These are phyloP conservation scores for Orbilia quercus DNA, from an alignment of 2,329 filamentous ascomycete genomes.

Conservation along the genomic window DNA sequence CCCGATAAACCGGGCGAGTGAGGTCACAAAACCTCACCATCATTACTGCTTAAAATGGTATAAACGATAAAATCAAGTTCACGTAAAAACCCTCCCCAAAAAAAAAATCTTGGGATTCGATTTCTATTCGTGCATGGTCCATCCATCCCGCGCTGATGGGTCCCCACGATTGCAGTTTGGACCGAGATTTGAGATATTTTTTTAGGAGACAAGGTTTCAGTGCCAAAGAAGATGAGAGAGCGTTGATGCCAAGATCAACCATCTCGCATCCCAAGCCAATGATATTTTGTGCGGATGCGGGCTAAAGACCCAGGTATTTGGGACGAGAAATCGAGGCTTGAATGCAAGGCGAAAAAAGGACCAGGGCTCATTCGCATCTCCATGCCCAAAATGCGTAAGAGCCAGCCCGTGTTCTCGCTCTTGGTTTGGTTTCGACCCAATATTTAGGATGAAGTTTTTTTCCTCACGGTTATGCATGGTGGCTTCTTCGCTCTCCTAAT, in stretches of 20 bases:
- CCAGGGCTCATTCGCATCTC: background rate
- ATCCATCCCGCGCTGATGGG: conserved; percentile 30
- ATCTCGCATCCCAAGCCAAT: conserved; percentile 46
- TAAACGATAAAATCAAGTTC: conserved; percentile 28
- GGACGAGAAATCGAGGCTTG: conserved; percentile 14
- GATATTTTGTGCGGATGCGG: conserved; percentile 49
- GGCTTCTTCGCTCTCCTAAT: conserved; percentile 12
- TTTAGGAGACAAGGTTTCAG: conserved; percentile 41
- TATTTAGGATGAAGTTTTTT: conserved; percentile 20
- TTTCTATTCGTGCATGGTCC: too few relatives aligned
- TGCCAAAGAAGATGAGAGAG: conserved; percentile 42
- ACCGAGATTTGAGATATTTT: conserved; percentile 51
- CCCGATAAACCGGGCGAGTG: conserved; percentile 14
- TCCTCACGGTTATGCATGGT: conserved; percentile 1
- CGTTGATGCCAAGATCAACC: conserved; percentile 45
- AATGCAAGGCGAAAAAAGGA: background rate
- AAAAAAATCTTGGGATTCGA: conserved; percentile 11
- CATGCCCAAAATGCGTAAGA: too few relatives aligned
- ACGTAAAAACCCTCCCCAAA: conserved; percentile 11
- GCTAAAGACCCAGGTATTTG: conserved; percentile 45
- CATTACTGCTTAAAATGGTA: conserved; percentile 30
- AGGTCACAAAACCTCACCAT: background rate
- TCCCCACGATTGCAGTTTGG: conserved; percentile 40
- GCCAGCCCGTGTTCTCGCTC: conserved; percentile 4
- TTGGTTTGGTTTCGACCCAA: conserved; percentile 25